These are phyloP conservation scores for Tylopilus sp. DNA, from an alignment of 1,284 basidiomycete genomes.

Conservation along the genomic window DNA sequence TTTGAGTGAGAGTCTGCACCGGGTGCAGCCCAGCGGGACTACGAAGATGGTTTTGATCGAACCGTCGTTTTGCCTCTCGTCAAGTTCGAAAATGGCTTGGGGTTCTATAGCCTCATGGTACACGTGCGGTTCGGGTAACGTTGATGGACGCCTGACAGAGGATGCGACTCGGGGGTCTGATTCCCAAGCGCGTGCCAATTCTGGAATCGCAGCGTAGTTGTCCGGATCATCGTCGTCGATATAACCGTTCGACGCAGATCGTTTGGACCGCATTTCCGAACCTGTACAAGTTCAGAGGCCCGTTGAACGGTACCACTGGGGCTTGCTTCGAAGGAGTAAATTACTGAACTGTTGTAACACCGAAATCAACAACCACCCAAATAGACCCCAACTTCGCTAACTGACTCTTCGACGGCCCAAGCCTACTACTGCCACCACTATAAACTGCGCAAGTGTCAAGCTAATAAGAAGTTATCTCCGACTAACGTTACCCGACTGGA, in stretches of 20 bases:
- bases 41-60: constrained; percentile 20
- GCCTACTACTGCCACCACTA: background rate
- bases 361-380: background rate
- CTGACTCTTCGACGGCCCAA: no score
- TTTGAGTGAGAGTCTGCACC: constrained; percentile 4
- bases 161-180: constrained; percentile 6
- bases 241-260: background rate
- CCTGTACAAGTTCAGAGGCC: background rate
- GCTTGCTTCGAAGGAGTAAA: no score
- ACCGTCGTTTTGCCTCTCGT: constrained; percentile 10
- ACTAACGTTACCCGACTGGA: no score
- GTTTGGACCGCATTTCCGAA: constrained; percentile 11
- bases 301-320: background rate
- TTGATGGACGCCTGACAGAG: constrained; percentile 27
- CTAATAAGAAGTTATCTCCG: no score
- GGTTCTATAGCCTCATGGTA: constrained; percentile 26
- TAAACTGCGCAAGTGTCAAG: no score
- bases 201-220: constrained; percentile 13
- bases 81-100: constrained; percentile 28
- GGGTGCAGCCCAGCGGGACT: constrained; percentile 18
- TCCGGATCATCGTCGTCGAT: background rate
- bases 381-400: background rate
- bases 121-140: constrained; percentile 8
- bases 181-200: constrained; percentile 24
- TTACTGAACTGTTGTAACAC: no score